Conservation (phyloP, 768 basidiomycete genomes). For the Pisolithus microcarpus region DNA sequence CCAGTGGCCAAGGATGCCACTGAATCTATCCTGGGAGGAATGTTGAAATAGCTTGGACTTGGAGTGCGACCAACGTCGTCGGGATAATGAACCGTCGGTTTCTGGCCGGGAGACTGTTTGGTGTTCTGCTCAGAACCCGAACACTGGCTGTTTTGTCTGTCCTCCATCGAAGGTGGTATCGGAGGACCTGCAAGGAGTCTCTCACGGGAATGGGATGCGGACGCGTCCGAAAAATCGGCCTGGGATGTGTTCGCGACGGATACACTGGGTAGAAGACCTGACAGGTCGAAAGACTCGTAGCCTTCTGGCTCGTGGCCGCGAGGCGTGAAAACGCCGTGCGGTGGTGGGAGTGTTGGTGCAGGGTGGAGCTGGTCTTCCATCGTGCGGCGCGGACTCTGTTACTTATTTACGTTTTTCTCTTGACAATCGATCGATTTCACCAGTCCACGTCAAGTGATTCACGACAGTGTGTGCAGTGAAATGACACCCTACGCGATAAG, state of each 20-base stretch:
- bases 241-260: conserved; percentile 30
- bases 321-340: conserved; percentile 7
- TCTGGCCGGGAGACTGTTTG: conserved; percentile 14
- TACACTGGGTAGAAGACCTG: conserved; percentile 35
- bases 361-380: conserved; percentile 11
- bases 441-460: too few species aligned
- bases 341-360: conserved; percentile 8
- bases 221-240: conserved; percentile 18
- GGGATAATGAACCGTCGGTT: conserved; percentile 49
- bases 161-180: neutral
- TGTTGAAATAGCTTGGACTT: conserved; percentile 17
- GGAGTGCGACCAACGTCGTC: conserved; percentile 31
- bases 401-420: neutral
- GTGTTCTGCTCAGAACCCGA: conserved; percentile 10
- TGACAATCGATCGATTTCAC: too few species aligned
- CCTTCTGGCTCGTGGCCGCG: conserved; percentile 13
- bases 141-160: conserved; percentile 9
- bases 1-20: conserved; percentile 39
- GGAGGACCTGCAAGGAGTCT: conserved; percentile 12
- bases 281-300: conserved; percentile 8
- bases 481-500: too few species aligned
- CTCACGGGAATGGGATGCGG: conserved; percentile 18
- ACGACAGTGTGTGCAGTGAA: too few species aligned
- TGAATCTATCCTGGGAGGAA: conserved; percentile 29
- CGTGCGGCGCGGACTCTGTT: neutral